These are phyloP conservation scores for Lyophyllum semitale DNA, from an alignment of 768 basidiomycete genomes.

Conservation along the genomic window DNA sequence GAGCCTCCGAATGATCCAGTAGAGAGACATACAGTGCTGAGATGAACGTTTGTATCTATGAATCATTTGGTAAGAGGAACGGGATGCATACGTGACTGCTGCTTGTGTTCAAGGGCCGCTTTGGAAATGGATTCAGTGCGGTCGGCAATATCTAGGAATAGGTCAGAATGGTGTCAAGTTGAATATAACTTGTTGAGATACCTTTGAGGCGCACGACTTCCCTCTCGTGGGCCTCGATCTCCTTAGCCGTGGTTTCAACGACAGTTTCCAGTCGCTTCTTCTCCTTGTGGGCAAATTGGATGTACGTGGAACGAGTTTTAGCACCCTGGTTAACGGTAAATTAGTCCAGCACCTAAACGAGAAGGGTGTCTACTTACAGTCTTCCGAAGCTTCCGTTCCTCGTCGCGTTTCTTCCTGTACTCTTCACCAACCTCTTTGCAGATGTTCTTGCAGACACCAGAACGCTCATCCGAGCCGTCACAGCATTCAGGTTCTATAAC, in stretches of 20 bases:
- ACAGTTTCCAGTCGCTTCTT: conserved; percentile 77
- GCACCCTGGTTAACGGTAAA: conserved; percentile 58
- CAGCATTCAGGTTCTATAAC: conserved; percentile 84
- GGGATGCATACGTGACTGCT: conserved; percentile 74
- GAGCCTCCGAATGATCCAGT: conserved; percentile 68
- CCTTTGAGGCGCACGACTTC: conserved; percentile 78
- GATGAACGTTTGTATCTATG: neutral
- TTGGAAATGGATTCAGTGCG: conserved; percentile 77
- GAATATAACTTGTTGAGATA: conserved; percentile 24
- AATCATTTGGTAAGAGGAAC: neutral
- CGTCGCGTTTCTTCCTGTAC: conserved; percentile 67
- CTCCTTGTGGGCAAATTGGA: conserved; percentile 87
- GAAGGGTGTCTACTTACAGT: conserved; percentile 53
- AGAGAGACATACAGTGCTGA: conserved; percentile 81
- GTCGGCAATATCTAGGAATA: conserved; percentile 67
- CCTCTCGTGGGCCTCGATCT: conserved; percentile 64
- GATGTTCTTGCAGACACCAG: conserved; percentile 75
- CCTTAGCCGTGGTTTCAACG: conserved; percentile 49
- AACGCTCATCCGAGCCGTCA: conserved; percentile 91
- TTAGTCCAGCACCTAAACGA: neutral
- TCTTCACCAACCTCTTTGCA: conserved; percentile 77
- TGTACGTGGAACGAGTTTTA: conserved; percentile 89
- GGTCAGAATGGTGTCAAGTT: neutral
- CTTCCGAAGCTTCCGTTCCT: conserved; percentile 75
- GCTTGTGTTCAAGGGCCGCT: conserved; percentile 81